phyloP scores from a whole-genome alignment of 2,329 filamentous ascomycete species.

The Verticillium nonalfalfae region DNA sequence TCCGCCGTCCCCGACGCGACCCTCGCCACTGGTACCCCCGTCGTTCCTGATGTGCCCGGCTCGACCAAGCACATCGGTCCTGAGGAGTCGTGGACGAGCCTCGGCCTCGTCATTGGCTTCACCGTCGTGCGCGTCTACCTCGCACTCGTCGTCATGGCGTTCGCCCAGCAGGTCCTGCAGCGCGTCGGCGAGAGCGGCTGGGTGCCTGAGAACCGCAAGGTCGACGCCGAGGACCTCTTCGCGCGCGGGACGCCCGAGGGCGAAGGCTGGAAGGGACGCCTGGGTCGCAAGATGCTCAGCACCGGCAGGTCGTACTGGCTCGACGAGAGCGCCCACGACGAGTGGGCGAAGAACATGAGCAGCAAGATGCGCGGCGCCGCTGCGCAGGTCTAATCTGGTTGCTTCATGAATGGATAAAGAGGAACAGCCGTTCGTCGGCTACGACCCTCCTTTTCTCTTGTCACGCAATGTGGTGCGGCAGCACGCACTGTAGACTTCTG shows the following conservation, averaged over 20 bases:
- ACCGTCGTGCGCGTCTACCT: conserved; percentile 79
- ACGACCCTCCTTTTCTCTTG: too few species aligned
- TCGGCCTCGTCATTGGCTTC: conserved; percentile 67
- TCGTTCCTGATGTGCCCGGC: conserved; percentile 10
- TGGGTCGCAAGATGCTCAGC: conserved; percentile 74
- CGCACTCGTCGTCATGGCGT: conserved; percentile 74
- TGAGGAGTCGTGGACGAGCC: conserved; percentile 65
- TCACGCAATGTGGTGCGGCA: background rate
- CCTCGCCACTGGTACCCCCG: conserved; percentile 9
- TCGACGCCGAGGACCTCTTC: conserved; percentile 44
- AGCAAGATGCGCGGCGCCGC: conserved; percentile 10
- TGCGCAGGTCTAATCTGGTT: background rate
- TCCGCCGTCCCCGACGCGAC: conserved; percentile 10
- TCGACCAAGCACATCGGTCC: conserved; percentile 18
- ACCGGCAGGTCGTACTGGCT: conserved; percentile 78
- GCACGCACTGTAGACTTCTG: background rate
- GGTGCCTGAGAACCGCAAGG: conserved; percentile 4
- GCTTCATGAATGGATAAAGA: too few species aligned
- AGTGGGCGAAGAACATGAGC: conserved; percentile 63
- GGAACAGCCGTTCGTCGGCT: background rate
- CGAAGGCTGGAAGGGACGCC: conserved; percentile 68
- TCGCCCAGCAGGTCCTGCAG: conserved; percentile 69
- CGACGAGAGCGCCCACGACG: conserved; percentile 57
- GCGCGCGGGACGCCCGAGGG: conserved; percentile 63
- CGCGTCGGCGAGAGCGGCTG: conserved; percentile 26